Conservation (phyloP, 169 alveolate genomes). For the Miamiensis avidus region DNA sequence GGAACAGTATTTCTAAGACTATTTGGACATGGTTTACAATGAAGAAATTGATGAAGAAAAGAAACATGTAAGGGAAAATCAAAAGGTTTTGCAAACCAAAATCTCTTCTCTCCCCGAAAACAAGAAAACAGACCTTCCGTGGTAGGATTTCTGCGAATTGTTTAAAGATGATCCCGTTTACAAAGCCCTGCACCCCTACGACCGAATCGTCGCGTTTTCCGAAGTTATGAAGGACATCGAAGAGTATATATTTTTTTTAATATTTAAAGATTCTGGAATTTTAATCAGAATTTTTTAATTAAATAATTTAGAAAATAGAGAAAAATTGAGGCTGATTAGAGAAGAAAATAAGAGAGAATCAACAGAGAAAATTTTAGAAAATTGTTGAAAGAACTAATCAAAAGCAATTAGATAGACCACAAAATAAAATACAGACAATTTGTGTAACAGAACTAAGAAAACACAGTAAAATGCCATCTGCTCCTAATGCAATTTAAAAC, state of each 20-base stretch:
- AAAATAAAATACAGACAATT: conserved; percentile 34
- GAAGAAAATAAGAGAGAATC: no score
- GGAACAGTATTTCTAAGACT: conserved; percentile 43
- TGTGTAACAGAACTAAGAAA: conserved; percentile 24
- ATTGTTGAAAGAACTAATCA: conserved; percentile 13
- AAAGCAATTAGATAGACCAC: conserved; percentile 24
- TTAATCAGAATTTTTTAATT: conserved; percentile 14
- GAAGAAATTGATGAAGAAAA: conserved; percentile 32
- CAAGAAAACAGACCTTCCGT: background rate
- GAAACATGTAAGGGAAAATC: conserved; percentile 14
- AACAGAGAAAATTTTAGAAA: conserved; percentile 50
- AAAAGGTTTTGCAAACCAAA: conserved; percentile 7
- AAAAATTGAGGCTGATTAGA: conserved; percentile 21
- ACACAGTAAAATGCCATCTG: background rate
- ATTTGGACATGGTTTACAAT: conserved; percentile 38
- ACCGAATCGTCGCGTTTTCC: conserved; percentile 18
- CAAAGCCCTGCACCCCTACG: background rate
- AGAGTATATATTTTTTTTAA: conserved; percentile 20
- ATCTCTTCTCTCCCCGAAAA: background rate
- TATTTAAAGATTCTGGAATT: conserved; percentile 17
- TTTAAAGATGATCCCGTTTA: conserved; percentile 35
- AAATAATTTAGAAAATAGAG: conserved; percentile 26
- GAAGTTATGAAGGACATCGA: conserved; percentile 16
- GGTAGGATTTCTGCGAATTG: background rate
- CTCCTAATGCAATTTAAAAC: background rate